Base-by-base conservation (phyloP, 352 stramenopile species). In the Peronospora farinosa region DNA sequence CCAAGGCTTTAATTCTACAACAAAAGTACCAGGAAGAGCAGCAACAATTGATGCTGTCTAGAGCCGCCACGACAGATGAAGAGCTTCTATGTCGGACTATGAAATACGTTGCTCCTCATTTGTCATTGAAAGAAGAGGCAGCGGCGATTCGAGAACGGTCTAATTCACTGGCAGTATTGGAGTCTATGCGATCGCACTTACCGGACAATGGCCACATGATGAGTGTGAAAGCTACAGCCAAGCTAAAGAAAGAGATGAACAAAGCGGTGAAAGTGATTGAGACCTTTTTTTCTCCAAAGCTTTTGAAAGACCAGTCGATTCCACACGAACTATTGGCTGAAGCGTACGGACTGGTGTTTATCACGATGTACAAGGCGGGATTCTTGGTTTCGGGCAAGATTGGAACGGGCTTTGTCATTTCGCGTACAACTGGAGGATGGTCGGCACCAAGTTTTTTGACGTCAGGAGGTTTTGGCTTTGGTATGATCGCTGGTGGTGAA, bases 261-360 rank as follows among this genome's bases (percentile, higher is more conserved):
- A 69, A 83, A 27, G 79, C 74, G 1, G 59, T 75, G 17, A 69
- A 72, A 47, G 76, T 90, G 28, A 74, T 90, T 12, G 73, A 86
- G 40, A 81, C 73, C 38, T 85, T 90, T 51, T 56, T 90, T 40
- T 79, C 65, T 4, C 75, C 79, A 12, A 86, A 84, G 47, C 40
- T 90, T 45, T 63, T 90, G 12, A 84, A 87, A 52, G 79, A 90
- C 53, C 79, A 87, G 61, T 88, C 79, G n/a, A 90, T 90, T 49
- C 79, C 79, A 17, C 64, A 71, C 40, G 76, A 90, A 40, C 65
- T 90, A 37, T 55, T 90, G 35, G 57, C 81, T 2, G 79, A 90
- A 65, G 79, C 79, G 1, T 76, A 88, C 47, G 79, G 79, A 23
- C 55, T 90, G 5, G 72, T 88, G 43, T 90, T 90, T 57, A 54